phyloP scores from a whole-genome alignment of 2,329 filamentous ascomycete genomes.

The Apiospora marii region DNA sequence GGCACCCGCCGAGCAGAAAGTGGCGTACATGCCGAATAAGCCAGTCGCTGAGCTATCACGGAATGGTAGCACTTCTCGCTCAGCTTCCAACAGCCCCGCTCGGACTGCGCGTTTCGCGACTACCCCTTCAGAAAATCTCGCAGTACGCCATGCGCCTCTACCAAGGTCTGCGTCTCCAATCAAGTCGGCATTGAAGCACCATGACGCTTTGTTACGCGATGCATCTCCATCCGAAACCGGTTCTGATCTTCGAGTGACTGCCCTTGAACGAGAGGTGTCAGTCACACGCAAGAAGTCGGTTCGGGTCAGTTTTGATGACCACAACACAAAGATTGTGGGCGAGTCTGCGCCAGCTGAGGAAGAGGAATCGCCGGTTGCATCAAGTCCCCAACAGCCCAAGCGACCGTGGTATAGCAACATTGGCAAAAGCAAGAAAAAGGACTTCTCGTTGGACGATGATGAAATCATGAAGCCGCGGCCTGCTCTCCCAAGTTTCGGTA shows the following conservation, averaged over 20 bases:
- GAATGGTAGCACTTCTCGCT: conserved; percentile 39
- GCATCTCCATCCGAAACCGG: conserved; percentile 58
- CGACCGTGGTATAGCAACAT: conserved; percentile 62
- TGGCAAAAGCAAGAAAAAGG: conserved; percentile 59
- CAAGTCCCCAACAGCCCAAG: conserved; percentile 50
- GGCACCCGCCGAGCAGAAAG: conserved; percentile 29
- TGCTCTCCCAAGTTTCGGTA: conserved; percentile 77
- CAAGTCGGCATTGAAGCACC: conserved; percentile 78
- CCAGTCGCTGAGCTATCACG: conserved; percentile 35
- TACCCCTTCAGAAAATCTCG: conserved; percentile 58
- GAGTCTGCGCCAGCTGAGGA: conserved; percentile 51
- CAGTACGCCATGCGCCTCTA: conserved; percentile 72
- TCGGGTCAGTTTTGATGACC: conserved; percentile 82
- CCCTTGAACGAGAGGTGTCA: conserved; percentile 43
- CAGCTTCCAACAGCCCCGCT: conserved; percentile 67
- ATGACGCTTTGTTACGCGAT: conserved; percentile 59
- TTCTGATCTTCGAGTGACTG: conserved; percentile 49
- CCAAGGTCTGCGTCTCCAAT: conserved; percentile 76
- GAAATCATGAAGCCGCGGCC: conserved; percentile 78
- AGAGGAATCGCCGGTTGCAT: conserved; percentile 48
- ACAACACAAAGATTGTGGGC: conserved; percentile 61
- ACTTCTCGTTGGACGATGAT: conserved; percentile 63
- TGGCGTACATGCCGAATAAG: conserved; percentile 34
- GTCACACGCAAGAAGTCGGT: conserved; percentile 67
- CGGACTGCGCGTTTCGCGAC: conserved; percentile 73